Evolutionary conservation across 2,329 filamentous ascomycete genomes (phyloP).

Genomic region (Fusarium sterilihyphosum): DNA sequence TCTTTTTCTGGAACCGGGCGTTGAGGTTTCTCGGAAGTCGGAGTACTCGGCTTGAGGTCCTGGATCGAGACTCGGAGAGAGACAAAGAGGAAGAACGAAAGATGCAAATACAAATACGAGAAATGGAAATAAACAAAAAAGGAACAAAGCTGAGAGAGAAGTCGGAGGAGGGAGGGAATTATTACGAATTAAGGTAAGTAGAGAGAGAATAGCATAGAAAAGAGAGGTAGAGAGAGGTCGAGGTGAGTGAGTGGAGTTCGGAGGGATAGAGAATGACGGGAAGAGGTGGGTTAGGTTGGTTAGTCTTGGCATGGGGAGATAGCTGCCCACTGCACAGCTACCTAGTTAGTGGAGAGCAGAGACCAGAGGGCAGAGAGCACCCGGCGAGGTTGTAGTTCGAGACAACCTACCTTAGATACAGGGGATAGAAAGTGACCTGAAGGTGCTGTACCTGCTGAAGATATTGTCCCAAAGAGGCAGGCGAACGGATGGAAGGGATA

Average conservation of each 20-base stretch:
- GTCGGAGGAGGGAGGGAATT: constrained; percentile 22
- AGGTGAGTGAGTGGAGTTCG: not conserved
- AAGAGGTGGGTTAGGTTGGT: constrained; percentile 17
- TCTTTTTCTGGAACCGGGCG: constrained; percentile 28
- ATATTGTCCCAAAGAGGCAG: constrained; percentile 21
- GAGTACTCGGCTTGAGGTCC: constrained; percentile 7
- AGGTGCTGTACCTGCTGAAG: constrained; percentile 6
- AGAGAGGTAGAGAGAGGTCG: constrained; percentile 1
- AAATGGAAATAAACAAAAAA: constrained; percentile 10
- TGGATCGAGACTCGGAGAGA: constrained; percentile 6
- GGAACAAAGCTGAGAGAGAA: constrained; percentile 4
- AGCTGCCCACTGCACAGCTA: not conserved
- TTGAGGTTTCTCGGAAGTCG: constrained; percentile 24
- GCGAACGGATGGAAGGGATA: constrained; percentile 12
- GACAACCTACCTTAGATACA: constrained; percentile 6
- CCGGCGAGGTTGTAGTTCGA: constrained; percentile 20
- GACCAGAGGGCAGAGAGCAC: constrained; percentile 15
- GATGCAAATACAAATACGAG: constrained; percentile 10
- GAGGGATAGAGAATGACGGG: constrained; percentile 23
- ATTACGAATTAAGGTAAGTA: constrained; percentile 29
- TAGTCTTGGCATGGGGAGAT: constrained; percentile 22
- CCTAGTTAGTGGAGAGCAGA: not conserved
- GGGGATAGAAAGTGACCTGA: constrained; percentile 16
- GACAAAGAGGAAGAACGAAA: constrained; percentile 17
- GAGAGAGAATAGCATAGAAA: constrained; percentile 16